Evolutionary conservation across 139 green algal species (phyloP).

Genomic region (Coelastrella sp.): DNA sequence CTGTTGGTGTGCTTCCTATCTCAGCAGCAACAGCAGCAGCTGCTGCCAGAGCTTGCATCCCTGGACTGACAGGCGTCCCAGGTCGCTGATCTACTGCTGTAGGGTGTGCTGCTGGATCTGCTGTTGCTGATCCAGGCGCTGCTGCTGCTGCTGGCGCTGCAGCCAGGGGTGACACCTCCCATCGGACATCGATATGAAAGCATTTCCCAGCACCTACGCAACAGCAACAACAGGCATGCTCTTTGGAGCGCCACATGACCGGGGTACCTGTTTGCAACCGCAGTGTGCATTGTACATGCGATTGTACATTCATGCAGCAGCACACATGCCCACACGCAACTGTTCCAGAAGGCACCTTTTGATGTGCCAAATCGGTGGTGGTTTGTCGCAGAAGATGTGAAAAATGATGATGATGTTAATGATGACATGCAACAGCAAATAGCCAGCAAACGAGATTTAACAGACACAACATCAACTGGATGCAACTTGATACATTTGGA

Average conservation of each 20-base stretch:
- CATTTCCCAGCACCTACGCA: conserved; percentile 42
- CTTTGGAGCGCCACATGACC: too few relatives aligned
- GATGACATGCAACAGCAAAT: too few relatives aligned
- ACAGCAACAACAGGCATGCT: conserved; percentile 30
- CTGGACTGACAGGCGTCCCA: not conserved
- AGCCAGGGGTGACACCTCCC: not conserved
- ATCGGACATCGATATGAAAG: conserved; percentile 36
- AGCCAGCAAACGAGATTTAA: too few relatives aligned
- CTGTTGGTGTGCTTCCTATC: too few relatives aligned
- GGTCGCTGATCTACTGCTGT: not conserved
- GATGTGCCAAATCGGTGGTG: too few relatives aligned
- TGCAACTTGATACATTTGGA: too few relatives aligned
- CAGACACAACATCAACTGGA: too few relatives aligned
- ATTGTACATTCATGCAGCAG: too few relatives aligned
- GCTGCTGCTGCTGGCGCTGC: conserved; percentile 4
- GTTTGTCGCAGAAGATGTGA: too few relatives aligned
- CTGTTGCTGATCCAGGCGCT: not conserved
- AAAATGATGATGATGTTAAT: too few relatives aligned
- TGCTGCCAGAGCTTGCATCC: conserved; percentile 9
- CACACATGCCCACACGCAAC: too few relatives aligned
- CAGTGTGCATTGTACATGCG: not conserved
- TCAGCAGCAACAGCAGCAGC: not conserved
- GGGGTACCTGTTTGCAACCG: not conserved
- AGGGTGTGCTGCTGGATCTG: not conserved
- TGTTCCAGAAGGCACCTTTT: too few relatives aligned